Evolutionary conservation across 306 rosid genomes (phyloP).

Genomic region (Vigna hirtella): DNA sequence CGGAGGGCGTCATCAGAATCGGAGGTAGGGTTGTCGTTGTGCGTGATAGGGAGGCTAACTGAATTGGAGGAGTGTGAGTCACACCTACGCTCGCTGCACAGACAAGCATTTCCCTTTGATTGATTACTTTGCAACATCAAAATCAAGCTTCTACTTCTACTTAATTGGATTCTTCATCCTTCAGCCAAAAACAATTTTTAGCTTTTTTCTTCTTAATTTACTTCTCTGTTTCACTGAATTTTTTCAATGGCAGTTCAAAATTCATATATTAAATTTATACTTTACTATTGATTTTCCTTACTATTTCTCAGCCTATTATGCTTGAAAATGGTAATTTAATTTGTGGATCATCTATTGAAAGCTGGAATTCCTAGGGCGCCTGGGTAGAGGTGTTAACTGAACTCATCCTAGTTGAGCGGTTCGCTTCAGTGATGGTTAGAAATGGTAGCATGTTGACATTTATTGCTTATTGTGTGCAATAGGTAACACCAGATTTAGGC

Average conservation of each 20-base stretch:
- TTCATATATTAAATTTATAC: neutral
- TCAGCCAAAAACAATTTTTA: too few species aligned
- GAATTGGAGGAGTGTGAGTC: neutral
- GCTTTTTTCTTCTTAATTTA: too few species aligned
- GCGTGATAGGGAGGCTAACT: slow-evolving; percentile 40
- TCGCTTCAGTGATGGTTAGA: slow-evolving; percentile 36
- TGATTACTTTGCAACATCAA: neutral
- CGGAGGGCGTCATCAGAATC: slow-evolving; percentile 44
- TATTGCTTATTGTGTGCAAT: slow-evolving; percentile 42
- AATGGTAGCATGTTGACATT: slow-evolving; percentile 41
- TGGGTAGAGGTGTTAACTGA: slow-evolving; percentile 79
- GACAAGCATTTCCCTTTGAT: slow-evolving; percentile 52
- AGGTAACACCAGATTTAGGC: slow-evolving; percentile 76
- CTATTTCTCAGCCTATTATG: slow-evolving; percentile 78
- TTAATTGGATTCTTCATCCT: too few species aligned
- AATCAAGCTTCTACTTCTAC: too few species aligned
- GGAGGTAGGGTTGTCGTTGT: slow-evolving; percentile 49
- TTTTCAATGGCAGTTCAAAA: slow-evolving; percentile 22
- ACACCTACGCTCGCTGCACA: slow-evolving; percentile 36
- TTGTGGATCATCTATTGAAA: slow-evolving; percentile 98
- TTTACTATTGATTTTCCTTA: slow-evolving; percentile 31
- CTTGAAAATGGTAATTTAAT: slow-evolving; percentile 74
- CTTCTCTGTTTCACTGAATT: neutral
- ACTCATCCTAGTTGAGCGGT: slow-evolving; percentile 34
- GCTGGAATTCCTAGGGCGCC: slow-evolving; percentile 98